Evolutionary conservation across 805 yeast species (phyloP).

Genomic region (Metschnikowia cubensis): DNA sequence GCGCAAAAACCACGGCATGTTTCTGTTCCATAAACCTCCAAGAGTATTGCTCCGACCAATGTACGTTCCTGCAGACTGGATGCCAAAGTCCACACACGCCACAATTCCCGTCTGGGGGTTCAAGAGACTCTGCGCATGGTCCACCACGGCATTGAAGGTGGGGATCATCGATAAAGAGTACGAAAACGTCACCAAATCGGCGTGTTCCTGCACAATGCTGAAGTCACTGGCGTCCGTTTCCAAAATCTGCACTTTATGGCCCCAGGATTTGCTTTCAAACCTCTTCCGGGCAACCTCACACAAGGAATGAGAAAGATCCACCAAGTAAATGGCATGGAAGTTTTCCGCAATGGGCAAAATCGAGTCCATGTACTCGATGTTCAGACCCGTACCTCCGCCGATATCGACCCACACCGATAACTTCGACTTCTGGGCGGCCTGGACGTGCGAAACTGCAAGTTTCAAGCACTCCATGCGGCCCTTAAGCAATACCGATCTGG

Average conservation of each 20-base stretch:
- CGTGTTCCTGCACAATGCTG: constrained; percentile 42
- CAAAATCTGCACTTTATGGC: constrained; percentile 56
- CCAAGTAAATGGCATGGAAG: constrained; percentile 65
- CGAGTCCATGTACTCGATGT: constrained; percentile 70
- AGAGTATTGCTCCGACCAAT: constrained; percentile 68
- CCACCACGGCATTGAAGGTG: constrained; percentile 72
- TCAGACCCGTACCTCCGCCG: constrained; percentile 86
- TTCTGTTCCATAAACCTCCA: constrained; percentile 70
- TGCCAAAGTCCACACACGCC: constrained; percentile 77
- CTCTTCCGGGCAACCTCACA: constrained; percentile 67
- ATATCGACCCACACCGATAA: constrained; percentile 67
- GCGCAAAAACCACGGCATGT: constrained; percentile 71
- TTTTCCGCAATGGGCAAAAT: constrained; percentile 42
- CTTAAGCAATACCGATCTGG: constrained; percentile 60
- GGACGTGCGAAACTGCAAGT: constrained; percentile 55
- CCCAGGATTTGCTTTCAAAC: constrained; percentile 40
- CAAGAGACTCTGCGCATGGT: constrained; percentile 53
- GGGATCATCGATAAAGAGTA: constrained; percentile 87
- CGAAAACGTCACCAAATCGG: constrained; percentile 75
- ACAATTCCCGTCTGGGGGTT: constrained; percentile 55
- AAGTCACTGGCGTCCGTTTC: constrained; percentile 77
- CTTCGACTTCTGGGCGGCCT: constrained; percentile 23
- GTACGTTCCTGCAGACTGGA: constrained; percentile 60
- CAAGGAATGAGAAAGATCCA: constrained; percentile 74
- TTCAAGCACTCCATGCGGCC: constrained; percentile 66